Conservation (phyloP, 73 alveolate genomes). For the Tetrahymena thermophila region DNA sequence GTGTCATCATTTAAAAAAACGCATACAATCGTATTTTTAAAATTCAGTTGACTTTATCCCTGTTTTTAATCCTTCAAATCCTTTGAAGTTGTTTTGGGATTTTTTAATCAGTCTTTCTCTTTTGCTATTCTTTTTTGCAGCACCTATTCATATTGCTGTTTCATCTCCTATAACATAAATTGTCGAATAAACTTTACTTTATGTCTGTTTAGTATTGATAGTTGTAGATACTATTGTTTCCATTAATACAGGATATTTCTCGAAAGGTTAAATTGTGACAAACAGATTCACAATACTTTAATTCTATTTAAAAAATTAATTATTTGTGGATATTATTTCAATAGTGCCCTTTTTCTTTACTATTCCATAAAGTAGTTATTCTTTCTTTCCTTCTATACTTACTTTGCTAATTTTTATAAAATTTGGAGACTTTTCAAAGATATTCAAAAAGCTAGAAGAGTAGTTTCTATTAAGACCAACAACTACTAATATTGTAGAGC, state of each 20-base stretch:
- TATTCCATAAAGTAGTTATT: neutral
- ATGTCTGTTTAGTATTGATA: neutral
- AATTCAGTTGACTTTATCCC: neutral
- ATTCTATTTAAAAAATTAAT: neutral
- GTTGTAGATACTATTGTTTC: neutral
- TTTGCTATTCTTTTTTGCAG: neutral
- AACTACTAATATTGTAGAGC: slow-evolving; percentile 20
- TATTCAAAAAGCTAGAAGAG: neutral
- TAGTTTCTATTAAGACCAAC: neutral
- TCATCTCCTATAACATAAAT: neutral
- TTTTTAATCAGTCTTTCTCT: neutral
- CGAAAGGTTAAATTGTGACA: neutral
- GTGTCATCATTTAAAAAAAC: neutral
- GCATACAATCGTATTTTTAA: neutral
- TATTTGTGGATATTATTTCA: neutral
- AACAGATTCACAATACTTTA: neutral
- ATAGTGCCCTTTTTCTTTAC: neutral
- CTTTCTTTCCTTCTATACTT: neutral
- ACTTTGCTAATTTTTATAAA: neutral
- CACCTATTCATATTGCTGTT: neutral
- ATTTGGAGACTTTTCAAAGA: neutral
- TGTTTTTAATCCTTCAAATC: neutral
- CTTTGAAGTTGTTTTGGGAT: neutral
- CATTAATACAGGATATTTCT: neutral
- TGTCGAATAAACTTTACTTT: neutral